A percentile compares a stretch with the other conserved stretches of the same genome.
Evolutionary conservation across 2,329 filamentous ascomycete genomes (phyloP).

Genomic region (Colletotrichum plurivorum): DNA sequence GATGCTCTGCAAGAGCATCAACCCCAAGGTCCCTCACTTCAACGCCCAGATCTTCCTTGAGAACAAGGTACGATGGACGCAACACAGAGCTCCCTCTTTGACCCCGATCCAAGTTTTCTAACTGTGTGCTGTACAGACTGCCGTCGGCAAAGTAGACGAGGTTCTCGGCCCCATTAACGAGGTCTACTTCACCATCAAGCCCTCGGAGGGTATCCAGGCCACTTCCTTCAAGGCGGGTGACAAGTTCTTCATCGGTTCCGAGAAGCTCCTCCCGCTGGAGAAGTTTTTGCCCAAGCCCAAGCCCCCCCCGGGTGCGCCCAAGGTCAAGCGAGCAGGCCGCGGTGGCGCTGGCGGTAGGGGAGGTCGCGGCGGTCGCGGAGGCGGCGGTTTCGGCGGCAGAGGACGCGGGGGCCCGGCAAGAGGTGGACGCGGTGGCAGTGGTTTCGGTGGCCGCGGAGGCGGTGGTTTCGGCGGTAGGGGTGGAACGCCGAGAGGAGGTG

Average conservation of each 20-base stretch:
- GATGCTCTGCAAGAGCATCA: constrained; percentile 96
- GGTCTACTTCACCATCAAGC: constrained; percentile 98
- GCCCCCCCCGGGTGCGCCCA: constrained; percentile 73
- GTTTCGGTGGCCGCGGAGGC: constrained; percentile 42
- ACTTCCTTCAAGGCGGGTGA: constrained; percentile 95
- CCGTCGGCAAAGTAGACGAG: constrained; percentile 97
- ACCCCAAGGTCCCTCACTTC: constrained; percentile 98
- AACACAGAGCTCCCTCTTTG: neutral
- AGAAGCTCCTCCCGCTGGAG: constrained; percentile 95
- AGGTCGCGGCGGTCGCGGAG: constrained; percentile 56
- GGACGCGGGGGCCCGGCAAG: constrained; percentile 42
- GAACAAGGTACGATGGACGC: constrained; percentile 80
- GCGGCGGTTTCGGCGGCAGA: constrained; percentile 48
- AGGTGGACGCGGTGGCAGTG: constrained; percentile 48
- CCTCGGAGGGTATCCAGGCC: constrained; percentile 95
- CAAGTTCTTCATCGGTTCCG: constrained; percentile 95
- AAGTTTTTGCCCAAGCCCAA: constrained; percentile 98
- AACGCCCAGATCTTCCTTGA: constrained; percentile 99
- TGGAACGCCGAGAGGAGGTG: constrained; percentile 40
- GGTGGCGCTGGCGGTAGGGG: constrained; percentile 56
- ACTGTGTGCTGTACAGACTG: constrained; percentile 65
- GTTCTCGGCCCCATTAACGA: constrained; percentile 97
- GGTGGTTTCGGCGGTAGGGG: constrained; percentile 42
- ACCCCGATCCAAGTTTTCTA: neutral
- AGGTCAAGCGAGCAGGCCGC: constrained; percentile 71